These are phyloP conservation scores for Aspergillus versicolor DNA, from an alignment of 2,329 filamentous ascomycete species.

Conservation along the genomic window DNA sequence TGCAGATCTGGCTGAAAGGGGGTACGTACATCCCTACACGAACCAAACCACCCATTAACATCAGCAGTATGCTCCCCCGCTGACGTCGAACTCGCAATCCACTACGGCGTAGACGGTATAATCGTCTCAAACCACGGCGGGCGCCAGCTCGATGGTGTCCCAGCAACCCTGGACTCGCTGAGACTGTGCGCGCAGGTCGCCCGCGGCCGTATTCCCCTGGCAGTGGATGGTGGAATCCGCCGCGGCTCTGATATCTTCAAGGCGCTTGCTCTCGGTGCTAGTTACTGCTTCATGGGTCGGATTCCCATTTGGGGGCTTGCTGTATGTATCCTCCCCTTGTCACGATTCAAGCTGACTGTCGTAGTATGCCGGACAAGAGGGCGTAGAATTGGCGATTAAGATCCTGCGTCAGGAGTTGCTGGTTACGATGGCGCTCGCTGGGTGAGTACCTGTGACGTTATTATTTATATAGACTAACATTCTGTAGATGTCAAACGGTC, in stretches of 20 bases:
- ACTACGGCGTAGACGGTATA: constrained; percentile 36
- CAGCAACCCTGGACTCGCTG: constrained; percentile 40
- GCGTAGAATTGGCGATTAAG: constrained; percentile 34
- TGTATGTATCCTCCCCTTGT: constrained; percentile 16
- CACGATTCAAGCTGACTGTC: neutral
- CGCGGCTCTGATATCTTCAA: constrained; percentile 40
- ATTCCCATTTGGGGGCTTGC: constrained; percentile 36
- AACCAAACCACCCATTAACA: neutral
- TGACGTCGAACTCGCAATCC: constrained; percentile 36
- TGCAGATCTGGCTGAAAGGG: constrained; percentile 42
- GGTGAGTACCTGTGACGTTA: constrained; percentile 17
- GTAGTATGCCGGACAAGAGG: constrained; percentile 34
- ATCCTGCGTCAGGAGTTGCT: constrained; percentile 33
- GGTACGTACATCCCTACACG: constrained; percentile 9
- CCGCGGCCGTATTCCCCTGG: constrained; percentile 32
- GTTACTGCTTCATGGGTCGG: constrained; percentile 32
- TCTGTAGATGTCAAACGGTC: constrained; percentile 26
- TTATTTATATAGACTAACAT: neutral
- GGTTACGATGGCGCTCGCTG: constrained; percentile 34
- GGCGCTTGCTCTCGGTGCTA: constrained; percentile 35
- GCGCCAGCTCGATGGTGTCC: constrained; percentile 38
- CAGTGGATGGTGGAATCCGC: constrained; percentile 36
- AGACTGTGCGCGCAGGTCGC: constrained; percentile 26
- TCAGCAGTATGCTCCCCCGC: constrained; percentile 30
- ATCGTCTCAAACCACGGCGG: constrained; percentile 42